These are phyloP conservation scores for Phoma herbarum DNA, from an alignment of 2,329 filamentous ascomycete genomes.

Conservation along the genomic window DNA sequence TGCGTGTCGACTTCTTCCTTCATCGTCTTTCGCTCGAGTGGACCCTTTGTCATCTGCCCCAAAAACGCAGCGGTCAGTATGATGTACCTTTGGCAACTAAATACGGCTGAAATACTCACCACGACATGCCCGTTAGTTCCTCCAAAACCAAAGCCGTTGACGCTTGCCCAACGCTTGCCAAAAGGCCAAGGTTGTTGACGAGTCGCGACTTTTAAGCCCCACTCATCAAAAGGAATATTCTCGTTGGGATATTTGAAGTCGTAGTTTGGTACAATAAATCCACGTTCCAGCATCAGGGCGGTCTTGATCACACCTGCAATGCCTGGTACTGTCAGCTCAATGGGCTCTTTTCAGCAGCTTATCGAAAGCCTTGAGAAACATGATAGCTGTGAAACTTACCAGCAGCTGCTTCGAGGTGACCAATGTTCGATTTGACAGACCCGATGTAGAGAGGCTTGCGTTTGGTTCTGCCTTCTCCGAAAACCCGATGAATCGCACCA, in stretches of 20 bases:
- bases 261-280: constrained; percentile 42
- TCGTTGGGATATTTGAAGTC: constrained; percentile 26
- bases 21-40: constrained; percentile 31
- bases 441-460: constrained; percentile 23
- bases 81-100: neutral
- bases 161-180: constrained; percentile 48
- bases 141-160: constrained; percentile 55
- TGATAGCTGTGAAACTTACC: constrained; percentile 22
- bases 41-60: constrained; percentile 25
- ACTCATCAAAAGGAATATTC: constrained; percentile 24
- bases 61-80: constrained; percentile 45
- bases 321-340: constrained; percentile 16
- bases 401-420: constrained; percentile 53
- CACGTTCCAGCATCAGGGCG: constrained; percentile 52
- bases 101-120: constrained; percentile 4
- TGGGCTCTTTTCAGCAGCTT: constrained; percentile 29
- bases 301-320: constrained; percentile 46
- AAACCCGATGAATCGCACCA: constrained; percentile 44
- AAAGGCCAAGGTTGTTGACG: constrained; percentile 31
- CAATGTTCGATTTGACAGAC: constrained; percentile 34
- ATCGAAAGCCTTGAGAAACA: neutral
- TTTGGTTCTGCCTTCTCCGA: constrained; percentile 22
- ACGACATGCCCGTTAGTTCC: constrained; percentile 21
- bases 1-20: constrained; percentile 34
- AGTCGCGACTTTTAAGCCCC: constrained; percentile 25